Evolutionary conservation across 495 filamentous ascomycete species (phyloP), one percentile per base, ranked within the genome.

Genomic region (Aspergillus steynii): DNA sequence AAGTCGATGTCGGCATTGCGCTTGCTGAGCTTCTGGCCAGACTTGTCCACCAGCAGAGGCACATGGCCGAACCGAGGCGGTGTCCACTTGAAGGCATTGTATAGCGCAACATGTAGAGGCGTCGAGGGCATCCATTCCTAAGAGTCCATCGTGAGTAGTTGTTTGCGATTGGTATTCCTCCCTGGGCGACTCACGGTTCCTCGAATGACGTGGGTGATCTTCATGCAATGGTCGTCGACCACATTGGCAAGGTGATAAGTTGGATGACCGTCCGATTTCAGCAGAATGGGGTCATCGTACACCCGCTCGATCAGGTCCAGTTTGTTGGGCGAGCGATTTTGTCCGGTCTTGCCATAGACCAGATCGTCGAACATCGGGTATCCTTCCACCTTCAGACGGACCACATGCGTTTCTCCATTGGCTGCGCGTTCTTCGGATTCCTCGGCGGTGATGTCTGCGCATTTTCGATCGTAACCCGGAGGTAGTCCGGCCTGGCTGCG

Each of bases 211-310:
- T 97, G 93, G 4, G 92, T 98, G 68, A 99, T 96, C 55, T 89
- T 73, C 95, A 99, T 99, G 53, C 83, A 75, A 69, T 96, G 91
- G 71, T 99, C 95, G 71, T 99, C 95, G 26, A 99, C 88, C 28
- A 99, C 93, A 73, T 97, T 98, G 4, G 95, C 95, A 56, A 99
- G 86, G 71, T 98, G 95, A 68, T 99, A 99, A 8, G 95, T 98
- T 1, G 95, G 95, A 55, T 88, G 86, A 0, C 93, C 93, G 68
- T 99, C 95, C 7, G 86, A 87, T 74, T 98, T 99, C 29, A 96
- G 71, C 50, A 99, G 77, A 63, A 99, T 87, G 8, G 90, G 92
- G 70, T 93, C 90, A 58, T 90, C 88, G 56, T 83, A 89, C 3
- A 82, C 75, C 5, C 74, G 68, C 37, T 83, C 77, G 55, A 77